Conservation (phyloP, 2,329 filamentous ascomycete genomes). For the Colletotrichum spinosum region DNA sequence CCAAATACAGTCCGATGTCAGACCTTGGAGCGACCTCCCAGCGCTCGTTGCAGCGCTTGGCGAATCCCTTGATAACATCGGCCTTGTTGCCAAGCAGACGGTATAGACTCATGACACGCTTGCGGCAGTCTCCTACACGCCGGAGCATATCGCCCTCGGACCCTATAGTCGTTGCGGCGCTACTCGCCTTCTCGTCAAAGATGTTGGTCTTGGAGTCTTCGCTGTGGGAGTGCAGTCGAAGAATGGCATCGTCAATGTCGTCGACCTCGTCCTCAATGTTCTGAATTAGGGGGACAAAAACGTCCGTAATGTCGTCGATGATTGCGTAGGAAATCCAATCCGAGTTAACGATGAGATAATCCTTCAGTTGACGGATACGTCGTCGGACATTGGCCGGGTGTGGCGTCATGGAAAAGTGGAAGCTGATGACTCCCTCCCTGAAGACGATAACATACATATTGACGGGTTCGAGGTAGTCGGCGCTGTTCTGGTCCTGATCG, state of each 20-base stretch:
- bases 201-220: constrained; percentile 54
- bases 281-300: constrained; percentile 92
- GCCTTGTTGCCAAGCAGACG: constrained; percentile 95
- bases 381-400: constrained; percentile 96
- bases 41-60: constrained; percentile 96
- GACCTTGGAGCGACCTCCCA: constrained; percentile 96
- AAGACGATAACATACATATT: constrained; percentile 99
- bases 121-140: constrained; percentile 91
- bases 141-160: constrained; percentile 85
- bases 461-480: constrained; percentile 92
- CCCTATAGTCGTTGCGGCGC: constrained; percentile 59
- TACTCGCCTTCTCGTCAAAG: constrained; percentile 59
- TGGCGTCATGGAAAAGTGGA: constrained; percentile 96
- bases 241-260: constrained; percentile 92
- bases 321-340: constrained; percentile 99
- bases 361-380: constrained; percentile 90
- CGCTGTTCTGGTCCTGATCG: constrained; percentile 90
- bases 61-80: constrained; percentile 98
- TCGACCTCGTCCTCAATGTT: constrained; percentile 96
- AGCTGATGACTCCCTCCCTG: constrained; percentile 92
- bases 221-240: constrained; percentile 78
- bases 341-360: constrained; percentile 91
- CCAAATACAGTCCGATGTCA: constrained; percentile 96
- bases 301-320: constrained; percentile 98
- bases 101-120: constrained; percentile 97